A percentile compares a stretch with the other conserved stretches of the same genome.
Conservation (phyloP, 2,329 filamentous ascomycete species). For the Penicillium sp. region DNA sequence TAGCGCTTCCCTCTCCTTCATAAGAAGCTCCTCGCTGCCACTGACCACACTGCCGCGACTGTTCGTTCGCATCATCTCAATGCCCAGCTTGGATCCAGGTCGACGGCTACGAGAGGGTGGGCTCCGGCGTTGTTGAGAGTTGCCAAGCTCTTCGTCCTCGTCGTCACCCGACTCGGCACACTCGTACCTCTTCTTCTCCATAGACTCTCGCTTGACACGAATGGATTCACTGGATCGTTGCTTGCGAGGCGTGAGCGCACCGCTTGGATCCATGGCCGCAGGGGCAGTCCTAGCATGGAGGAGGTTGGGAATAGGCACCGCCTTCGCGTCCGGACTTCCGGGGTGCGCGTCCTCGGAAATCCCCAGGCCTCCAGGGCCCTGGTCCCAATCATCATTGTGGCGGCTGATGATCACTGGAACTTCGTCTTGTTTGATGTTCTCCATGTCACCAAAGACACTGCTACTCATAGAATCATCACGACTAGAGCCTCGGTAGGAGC, state of each 20-base stretch:
- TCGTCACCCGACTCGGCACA: slow-evolving; percentile 86
- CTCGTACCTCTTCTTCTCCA: slow-evolving; percentile 68
- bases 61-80: slow-evolving; percentile 97
- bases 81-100: slow-evolving; percentile 82
- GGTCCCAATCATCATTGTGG: slow-evolving; percentile 71
- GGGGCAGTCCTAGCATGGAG: slow-evolving; percentile 63
- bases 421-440: slow-evolving; percentile 73
- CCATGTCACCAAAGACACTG: slow-evolving; percentile 81
- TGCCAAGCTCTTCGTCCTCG: slow-evolving; percentile 84
- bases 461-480: slow-evolving; percentile 79
- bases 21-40: slow-evolving; percentile 40
- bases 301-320: slow-evolving; percentile 50
- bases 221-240: slow-evolving; percentile 70
- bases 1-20: slow-evolving; percentile 34
- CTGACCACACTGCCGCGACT: slow-evolving; percentile 74
- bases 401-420: slow-evolving; percentile 69
- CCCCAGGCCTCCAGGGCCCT: slow-evolving; percentile 64
- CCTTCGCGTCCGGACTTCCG: slow-evolving; percentile 21
- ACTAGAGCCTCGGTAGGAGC: slow-evolving; percentile 73
- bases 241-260: slow-evolving; percentile 51
- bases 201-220: slow-evolving; percentile 66
- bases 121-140: slow-evolving; percentile 50
- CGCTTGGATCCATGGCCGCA: slow-evolving; percentile 52
- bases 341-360: slow-evolving; percentile 59
- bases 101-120: slow-evolving; percentile 52